A percentile compares a stretch with the other conserved stretches of the same genome.
Conservation (phyloP, 441 rosid genomes). For the Eugenia klotzschiana region DNA sequence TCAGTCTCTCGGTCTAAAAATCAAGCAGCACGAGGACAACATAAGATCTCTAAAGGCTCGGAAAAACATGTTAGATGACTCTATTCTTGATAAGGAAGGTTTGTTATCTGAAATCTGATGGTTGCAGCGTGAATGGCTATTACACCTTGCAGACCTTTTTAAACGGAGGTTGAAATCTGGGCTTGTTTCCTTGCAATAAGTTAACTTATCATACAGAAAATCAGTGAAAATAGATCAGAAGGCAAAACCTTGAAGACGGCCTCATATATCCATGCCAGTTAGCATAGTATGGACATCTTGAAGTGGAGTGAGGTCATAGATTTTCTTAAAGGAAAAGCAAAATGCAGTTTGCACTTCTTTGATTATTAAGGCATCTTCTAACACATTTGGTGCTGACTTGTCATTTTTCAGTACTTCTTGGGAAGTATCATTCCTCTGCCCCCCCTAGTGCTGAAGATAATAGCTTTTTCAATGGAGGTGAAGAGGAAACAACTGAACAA, state of each 20-base stretch:
- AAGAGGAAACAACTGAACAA: slow-evolving; percentile 36
- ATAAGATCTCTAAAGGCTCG: slow-evolving; percentile 24
- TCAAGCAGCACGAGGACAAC: slow-evolving; percentile 57
- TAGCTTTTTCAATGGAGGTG: slow-evolving; percentile 23
- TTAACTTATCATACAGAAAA: background rate
- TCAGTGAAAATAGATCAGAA: background rate
- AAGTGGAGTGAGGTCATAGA: background rate
- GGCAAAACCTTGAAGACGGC: background rate
- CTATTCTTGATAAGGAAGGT: slow-evolving; percentile 61
- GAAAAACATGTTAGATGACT: slow-evolving; percentile 37
- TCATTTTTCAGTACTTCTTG: slow-evolving; percentile 31
- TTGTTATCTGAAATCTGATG: background rate
- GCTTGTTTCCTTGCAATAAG: background rate
- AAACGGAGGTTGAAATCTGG: background rate
- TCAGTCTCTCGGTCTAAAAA: slow-evolving; percentile 30
- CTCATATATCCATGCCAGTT: background rate
- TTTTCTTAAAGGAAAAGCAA: background rate
- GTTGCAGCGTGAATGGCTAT: background rate
- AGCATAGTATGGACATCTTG: background rate
- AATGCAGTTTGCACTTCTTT: background rate
- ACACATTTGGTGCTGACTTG: background rate
- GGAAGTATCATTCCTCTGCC: slow-evolving; percentile 37
- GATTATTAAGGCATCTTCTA: background rate
- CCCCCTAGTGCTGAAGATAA: slow-evolving; percentile 11
- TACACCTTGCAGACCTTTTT: background rate